Base-by-base conservation (phyloP, 495 filamentous ascomycete species). In the Mytilinidion resinicola region DNA sequence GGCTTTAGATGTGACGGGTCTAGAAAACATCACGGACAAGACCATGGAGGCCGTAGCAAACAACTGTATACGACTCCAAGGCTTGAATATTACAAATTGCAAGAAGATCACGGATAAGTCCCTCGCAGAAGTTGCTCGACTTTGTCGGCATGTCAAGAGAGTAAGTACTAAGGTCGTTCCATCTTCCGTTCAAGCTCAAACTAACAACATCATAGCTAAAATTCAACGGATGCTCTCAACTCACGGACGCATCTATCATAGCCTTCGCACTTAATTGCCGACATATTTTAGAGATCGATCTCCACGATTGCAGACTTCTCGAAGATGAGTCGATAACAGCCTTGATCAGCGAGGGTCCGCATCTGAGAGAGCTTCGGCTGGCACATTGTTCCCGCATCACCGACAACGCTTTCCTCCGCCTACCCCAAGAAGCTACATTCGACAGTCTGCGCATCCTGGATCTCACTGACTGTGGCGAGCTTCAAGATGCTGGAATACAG, bases 221-320 rank as follows among this genome's bases (percentile, higher is more conserved):
- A 80, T 79, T 99, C 51, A 97, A 97, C 70, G 85, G 90, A 20
- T 95, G 95, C 67, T 64, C 68, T 15, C 84, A 93, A 67, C 72
- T 96, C 15, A 89, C 85, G 14, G 87, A 97, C 68, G 75, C 74
- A 19, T 84, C 91, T 3, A 84, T 97, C 64, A 68, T 89, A 46
- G 86, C 90, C 8, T 92, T 97, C 67, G 95, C 95, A 35, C 76
- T 84, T 30, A 82, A 90, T 69, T 97, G 91, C 70, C 88, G 84
- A 7, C 88, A 95, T 51, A 89, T 99, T 35, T 80, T 99, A 41
- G 95, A 99, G 72, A 96, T 97, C 58, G 95, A 99, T 69, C 82
- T 97, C 33, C 87, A 96, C 63, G 85, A 87, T 65, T 96, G 93
- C 75, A 81, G 79, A 33, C 76, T 81, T 25, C 81, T 97, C 52